Percentiles rank a stretch among this genome's conserved stretches.
These are phyloP conservation scores for Thalia dealbata DNA, from an alignment of 176 grass and related monocot genomes.

Conservation along the genomic window DNA sequence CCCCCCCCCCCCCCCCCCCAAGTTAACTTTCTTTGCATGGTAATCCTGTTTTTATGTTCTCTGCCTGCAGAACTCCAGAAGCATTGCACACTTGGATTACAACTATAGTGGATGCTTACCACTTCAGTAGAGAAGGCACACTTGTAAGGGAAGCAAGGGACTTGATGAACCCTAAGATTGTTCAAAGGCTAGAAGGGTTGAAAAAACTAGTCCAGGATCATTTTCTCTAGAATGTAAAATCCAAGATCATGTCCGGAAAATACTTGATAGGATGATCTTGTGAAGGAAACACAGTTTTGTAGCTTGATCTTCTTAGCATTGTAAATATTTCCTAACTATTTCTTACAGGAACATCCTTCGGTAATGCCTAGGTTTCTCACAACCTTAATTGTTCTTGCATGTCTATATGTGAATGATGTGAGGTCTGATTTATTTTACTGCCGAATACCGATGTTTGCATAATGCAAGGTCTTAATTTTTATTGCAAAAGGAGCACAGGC, in stretches of 20 bases:
- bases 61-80: slow-evolving; percentile 56
- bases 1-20: too few relatives aligned
- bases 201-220: slow-evolving; percentile 58
- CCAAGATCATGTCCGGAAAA: background rate
- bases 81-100: slow-evolving; percentile 52
- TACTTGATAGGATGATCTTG: background rate
- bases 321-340: too few relatives aligned
- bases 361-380: too few relatives aligned
- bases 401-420: too few relatives aligned
- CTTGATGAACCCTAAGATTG: slow-evolving; percentile 73
- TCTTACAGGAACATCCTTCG: too few relatives aligned
- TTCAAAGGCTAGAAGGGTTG: slow-evolving; percentile 53
- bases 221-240: slow-evolving; percentile 40
- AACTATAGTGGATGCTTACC: slow-evolving; percentile 65
- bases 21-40: background rate
- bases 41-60: background rate
- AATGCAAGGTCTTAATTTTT: too few relatives aligned
- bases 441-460: too few relatives aligned
- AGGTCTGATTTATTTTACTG: too few relatives aligned
- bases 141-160: slow-evolving; percentile 69
- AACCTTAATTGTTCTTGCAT: too few relatives aligned
- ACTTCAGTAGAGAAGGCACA: slow-evolving; percentile 48
- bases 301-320: too few relatives aligned
- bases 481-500: too few relatives aligned
- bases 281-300: too few relatives aligned